Evolutionary conservation across 2,329 filamentous ascomycete species (phyloP), one percentile per base, ranked within the genome.

Genomic region (Lasiodiplodia citricola): DNA sequence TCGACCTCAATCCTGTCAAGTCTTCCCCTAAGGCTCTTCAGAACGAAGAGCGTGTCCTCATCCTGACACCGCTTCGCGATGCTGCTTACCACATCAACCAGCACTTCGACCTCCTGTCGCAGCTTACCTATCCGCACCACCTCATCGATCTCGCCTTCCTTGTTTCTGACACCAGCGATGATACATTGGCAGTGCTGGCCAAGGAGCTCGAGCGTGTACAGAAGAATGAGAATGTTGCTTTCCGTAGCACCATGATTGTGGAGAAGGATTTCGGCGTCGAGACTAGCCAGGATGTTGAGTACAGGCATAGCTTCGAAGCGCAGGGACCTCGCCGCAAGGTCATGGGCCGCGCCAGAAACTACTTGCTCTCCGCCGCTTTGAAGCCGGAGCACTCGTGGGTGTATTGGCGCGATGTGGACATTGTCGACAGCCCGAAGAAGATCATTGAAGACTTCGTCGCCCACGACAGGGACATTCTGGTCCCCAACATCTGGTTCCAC

Each of bases 401-500:
- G 10, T 98, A 97, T 80, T 99, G 96, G 96, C 89, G 96, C 70
- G 96, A 99, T 79, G 94, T 97, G 62, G 96, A 99, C 80, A 97
- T 99, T 74, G 90, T 92, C 57, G 94, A 99, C 77, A 97, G 92
- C 78, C 93, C 95, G 1, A 87, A 87, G 71, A 90, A 88, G 76
- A 96, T 99, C 70, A 85, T 99, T 41, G 94, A 99, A 82, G 96
- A 99, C 76, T 96, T 99, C 74, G 92, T 97, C 75, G 92, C 93
- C 23, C 96, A 98, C 76, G 92, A 99, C 79, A 90, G 90, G 77
- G 96, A 99, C 79, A 88, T 99, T 69, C 83, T 99, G 68, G 95
- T 98, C 74, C 96, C 96, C 0, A 99, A 98, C 79, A 90, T 99
- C 73, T 98, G 95, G 95, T 98, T 97, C 82, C 95, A 98, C 79